Evolutionary conservation across 2,329 filamentous ascomycete species (phyloP).

Genomic region (Alternaria gaisen): DNA sequence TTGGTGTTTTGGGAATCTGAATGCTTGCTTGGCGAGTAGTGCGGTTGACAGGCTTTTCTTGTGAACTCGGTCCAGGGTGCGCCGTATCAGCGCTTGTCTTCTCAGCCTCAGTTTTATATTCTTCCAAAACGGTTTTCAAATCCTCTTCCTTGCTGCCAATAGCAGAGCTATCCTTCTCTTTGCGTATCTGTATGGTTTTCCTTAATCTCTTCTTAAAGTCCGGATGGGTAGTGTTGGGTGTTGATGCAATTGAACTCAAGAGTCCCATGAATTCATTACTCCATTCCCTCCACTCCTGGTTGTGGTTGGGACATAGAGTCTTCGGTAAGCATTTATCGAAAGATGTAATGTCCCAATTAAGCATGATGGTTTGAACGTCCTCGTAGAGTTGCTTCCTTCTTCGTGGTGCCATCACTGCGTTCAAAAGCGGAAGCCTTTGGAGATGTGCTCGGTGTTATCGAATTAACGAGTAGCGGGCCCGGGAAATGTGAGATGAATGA

Average conservation of each 20-base stretch:
- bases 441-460: background rate
- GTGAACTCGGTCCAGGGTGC: background rate
- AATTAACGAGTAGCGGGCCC: background rate
- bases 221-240: conserved; percentile 7
- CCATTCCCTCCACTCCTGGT: conserved; percentile 8
- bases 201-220: conserved; percentile 7
- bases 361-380: conserved; percentile 5
- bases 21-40: background rate
- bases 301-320: conserved; percentile 9
- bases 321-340: conserved; percentile 9
- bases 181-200: conserved; percentile 2
- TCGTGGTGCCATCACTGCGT: conserved; percentile 8
- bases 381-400: background rate
- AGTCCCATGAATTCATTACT: conserved; percentile 10
- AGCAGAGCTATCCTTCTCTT: conserved; percentile 4
- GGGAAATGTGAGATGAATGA: background rate
- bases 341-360: conserved; percentile 9
- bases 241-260: conserved; percentile 12
- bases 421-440: background rate
- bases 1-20: conserved; percentile 9
- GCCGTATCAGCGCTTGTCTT: background rate
- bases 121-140: conserved; percentile 3
- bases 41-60: background rate
- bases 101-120: conserved; percentile 6
- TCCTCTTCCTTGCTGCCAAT: conserved; percentile 6